Evolutionary conservation across 2,329 filamentous ascomycete genomes (phyloP), one percentile per base, ranked within the genome.

Genomic region (Alternaria ethzedia): DNA sequence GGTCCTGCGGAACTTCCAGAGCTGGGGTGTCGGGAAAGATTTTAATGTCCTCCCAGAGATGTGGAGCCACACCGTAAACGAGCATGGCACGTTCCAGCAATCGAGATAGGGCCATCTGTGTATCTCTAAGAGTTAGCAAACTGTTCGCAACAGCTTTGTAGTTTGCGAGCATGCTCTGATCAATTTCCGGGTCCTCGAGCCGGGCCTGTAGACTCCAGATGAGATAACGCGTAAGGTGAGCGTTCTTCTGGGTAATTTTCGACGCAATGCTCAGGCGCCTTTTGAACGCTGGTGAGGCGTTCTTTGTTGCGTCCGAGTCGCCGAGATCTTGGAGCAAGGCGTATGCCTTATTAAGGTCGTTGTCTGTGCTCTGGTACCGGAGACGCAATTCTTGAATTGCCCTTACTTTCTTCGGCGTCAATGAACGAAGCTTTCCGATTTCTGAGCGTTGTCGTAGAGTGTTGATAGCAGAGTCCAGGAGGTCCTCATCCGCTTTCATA

Each of bases 161-260:
- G 11, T 70, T 45, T 10, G 65, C 59, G 11, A 68, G 57, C 11
- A 65, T 62, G 17, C 46, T 56, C 11, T 57, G 63, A 7, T 64
- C 65, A 5, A 67, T 60, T 7, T 65, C 61, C 5, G 63, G 61
- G 28, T 71, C 69, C 17, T 77, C 74, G 6, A 75, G 67, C n/a
- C 71, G 71, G 15, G 69, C 68, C 41, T 76, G 75, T 15, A 76
- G 56, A 51, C 72, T 70, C 66, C 72, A 77, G 5, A 73, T 69
- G 13, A 76, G 65, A 57, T 70, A 70, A 10, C 75, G 72, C 15
- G 74, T 72, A 17, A 78, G 56, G 11, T 72, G 70, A n/a, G 68
- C 57, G 23, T 72, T 76, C 62, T 75, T 76, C 17, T 75, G 66
- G 12, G 73, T 47, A 5, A 76, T 63, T 17, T 67, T 68, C 10